Conservation (phyloP, 345 rosid species). For the Physaria fendleri region DNA sequence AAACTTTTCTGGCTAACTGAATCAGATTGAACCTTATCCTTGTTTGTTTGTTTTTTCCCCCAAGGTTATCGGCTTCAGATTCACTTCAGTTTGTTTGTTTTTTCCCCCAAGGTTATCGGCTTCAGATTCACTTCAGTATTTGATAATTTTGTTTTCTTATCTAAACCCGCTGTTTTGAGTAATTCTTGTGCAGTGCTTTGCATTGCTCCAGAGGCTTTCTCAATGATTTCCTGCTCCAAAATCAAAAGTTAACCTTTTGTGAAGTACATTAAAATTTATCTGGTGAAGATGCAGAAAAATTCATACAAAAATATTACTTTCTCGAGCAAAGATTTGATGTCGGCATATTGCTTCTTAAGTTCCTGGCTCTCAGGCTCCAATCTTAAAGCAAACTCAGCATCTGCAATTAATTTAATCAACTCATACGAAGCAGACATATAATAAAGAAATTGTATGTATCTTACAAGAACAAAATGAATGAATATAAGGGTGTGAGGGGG, state of each 20-base stretch:
- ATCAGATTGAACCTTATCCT: conserved; percentile 29
- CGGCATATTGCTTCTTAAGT: conserved; percentile 69
- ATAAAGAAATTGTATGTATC: not conserved
- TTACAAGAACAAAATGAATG: not conserved
- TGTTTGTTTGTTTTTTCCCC: conserved; percentile 28
- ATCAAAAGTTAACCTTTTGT: not conserved
- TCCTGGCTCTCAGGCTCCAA: conserved; percentile 87
- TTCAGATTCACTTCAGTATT: conserved; percentile 1
- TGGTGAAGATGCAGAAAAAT: not conserved
- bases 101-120: conserved; percentile 3
- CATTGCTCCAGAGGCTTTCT: conserved; percentile 52
- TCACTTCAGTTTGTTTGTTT: conserved; percentile 2
- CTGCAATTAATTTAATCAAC: conserved; percentile 37
- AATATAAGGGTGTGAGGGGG: not conserved
- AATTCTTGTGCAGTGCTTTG: conserved; percentile 42
- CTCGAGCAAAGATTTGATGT: conserved; percentile 59
- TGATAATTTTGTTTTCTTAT: conserved; percentile 19
- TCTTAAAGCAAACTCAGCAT: conserved; percentile 80
- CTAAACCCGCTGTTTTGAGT: conserved; percentile 38
- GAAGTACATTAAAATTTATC: not conserved
- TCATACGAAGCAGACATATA: not conserved
- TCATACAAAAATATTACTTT: conserved; percentile 38
- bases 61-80: conserved; percentile 4
- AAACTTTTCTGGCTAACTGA: conserved; percentile 26
- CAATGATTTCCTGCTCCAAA: conserved; percentile 46